Base-by-base conservation (phyloP, 2,329 filamentous ascomycete species). In the Dryadomyces quercus-mongolicae region DNA sequence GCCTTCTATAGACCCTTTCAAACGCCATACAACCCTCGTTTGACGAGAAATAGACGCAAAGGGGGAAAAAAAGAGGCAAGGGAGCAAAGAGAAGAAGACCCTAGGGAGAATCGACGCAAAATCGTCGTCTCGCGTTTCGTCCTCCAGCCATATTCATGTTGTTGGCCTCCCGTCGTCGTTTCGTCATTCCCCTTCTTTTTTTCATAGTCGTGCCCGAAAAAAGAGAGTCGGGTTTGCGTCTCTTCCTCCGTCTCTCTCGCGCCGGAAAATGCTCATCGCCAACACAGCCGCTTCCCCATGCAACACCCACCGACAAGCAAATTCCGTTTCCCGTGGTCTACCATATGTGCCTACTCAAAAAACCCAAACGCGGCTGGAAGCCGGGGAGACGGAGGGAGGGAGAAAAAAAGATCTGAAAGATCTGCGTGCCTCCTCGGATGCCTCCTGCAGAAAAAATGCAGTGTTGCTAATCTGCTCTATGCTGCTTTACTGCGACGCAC, bases 401-500 rank as follows among this genome's bases (percentile, higher is more conserved):
- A 38, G 5, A 49, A 36, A 10, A 21, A 22, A 12, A 7, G n/a
- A n/a, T n/a, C n/a, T n/a, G 25, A 31, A 31, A 31, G 25, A 31
- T 31, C 25, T 31, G 25, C 25, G 25, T 31, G 25, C 8, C 25
- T 31, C 25, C 25, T 31, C 25, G 25, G 25, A 31, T 8, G 25
- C 25, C 8, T n/a, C n/a, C 25, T 31, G 25, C 25, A 31, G n/a
- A 31, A 31, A 31, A 8, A 31, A 8, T 8, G 8, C 25, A 31
- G 25, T 8, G 25, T 31, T 5, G 25, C 8, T 4, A 8, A 31
- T 31, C 25, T n/a, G n/a, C n/a, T n/a, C n/a, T 31, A 3, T 40
- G 20, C 2, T 4, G 5, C 2, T 21, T 54, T 91, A 93, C 80
- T 93, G 88, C 38, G 86, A 89, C 55, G 88, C 87, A 70, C 88